Evolutionary conservation across 768 basidiomycete genomes (phyloP), one percentile per base, ranked within the genome.

Genomic region (Boletus rufocinnamomeus): DNA sequence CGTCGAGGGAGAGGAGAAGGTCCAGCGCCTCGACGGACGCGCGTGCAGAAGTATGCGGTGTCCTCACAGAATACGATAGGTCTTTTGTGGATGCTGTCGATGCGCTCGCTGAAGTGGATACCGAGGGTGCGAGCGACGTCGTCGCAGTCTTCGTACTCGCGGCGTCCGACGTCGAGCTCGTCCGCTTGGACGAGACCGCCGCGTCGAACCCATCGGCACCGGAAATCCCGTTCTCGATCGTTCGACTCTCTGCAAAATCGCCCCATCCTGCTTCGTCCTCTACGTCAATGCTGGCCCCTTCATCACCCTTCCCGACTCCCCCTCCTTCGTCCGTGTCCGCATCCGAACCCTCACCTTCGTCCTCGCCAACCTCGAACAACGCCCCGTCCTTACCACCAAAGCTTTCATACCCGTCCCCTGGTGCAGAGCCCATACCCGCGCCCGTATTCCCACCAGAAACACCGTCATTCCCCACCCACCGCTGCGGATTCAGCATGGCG

Each of bases 1-100:
- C 83, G 68, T 98, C 95, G 14, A 99, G 84, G 6, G 95, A 98
- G 17, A 99, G 85, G 4, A 98, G 76, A 6, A 97, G 81, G 65
- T 98, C 95, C 4, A 99, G 81, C 43, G 64, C 82, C 76, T 60
- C 58, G 40, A 49, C n/a, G 7, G 47, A 21, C 6, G n/a, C 6
- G 30, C 47, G 47, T 3, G 38, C 27, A 2, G 66, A 79, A 69
- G 56, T 58, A 58, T 62, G 51, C 9, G n/a, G 27, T 30, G 40
- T 28, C 52, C 6, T 43, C 6, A 30, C 21, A 16, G 56, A 50
- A 19, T 14, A 23, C 32, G 44, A 21, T 7, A 28, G 2, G 32
- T 43, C 64, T 25, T 54, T 61, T 13, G 41, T 34, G 5, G 46
- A 48, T 51, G 35, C 43, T 46, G 21, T 43, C 7, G 52, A 54